Percentiles rank a stretch among this genome's conserved stretches.
Evolutionary conservation across 2,329 filamentous ascomycete species (phyloP).

Genomic region (Epichloe scottii): DNA sequence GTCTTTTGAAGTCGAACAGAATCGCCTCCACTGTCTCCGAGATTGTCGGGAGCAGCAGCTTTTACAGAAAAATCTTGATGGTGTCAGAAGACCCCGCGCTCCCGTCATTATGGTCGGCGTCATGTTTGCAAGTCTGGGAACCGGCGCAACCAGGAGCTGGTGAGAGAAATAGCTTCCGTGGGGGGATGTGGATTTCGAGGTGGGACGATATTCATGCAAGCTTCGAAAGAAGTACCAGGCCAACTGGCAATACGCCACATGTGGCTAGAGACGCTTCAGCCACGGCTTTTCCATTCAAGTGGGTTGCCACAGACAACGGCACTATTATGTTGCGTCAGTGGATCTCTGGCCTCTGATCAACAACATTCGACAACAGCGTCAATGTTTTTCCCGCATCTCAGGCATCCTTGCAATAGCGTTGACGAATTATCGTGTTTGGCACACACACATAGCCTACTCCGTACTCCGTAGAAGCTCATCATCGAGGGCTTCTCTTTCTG

Average conservation of each 20-base stretch:
- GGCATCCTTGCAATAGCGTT: background rate
- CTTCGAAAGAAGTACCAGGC: background rate
- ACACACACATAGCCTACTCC: background rate
- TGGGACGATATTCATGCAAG: background rate
- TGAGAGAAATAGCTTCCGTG: background rate
- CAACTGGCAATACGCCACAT: constrained; percentile 1
- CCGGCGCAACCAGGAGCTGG: background rate
- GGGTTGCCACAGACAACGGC: constrained; percentile 29
- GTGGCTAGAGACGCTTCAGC: constrained; percentile 2
- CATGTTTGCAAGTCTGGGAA: background rate
- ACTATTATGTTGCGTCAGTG: constrained; percentile 23
- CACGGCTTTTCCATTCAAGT: background rate
- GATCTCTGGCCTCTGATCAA: constrained; percentile 5
- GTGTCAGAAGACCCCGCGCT: constrained; percentile 13
- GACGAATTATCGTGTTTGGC: background rate
- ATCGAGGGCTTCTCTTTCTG: constrained; percentile 1
- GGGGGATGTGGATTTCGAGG: background rate
- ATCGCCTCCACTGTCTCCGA: constrained; percentile 23
- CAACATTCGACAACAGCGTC: constrained; percentile 5
- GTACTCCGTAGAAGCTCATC: background rate
- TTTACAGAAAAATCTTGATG: constrained; percentile 30
- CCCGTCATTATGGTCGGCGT: constrained; percentile 13
- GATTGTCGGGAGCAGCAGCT: constrained; percentile 33
- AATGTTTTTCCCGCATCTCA: background rate
- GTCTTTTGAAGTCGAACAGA: constrained; percentile 34